phyloP scores from a whole-genome alignment of 345 rosid genomes.

The Clarkia xantiana region DNA sequence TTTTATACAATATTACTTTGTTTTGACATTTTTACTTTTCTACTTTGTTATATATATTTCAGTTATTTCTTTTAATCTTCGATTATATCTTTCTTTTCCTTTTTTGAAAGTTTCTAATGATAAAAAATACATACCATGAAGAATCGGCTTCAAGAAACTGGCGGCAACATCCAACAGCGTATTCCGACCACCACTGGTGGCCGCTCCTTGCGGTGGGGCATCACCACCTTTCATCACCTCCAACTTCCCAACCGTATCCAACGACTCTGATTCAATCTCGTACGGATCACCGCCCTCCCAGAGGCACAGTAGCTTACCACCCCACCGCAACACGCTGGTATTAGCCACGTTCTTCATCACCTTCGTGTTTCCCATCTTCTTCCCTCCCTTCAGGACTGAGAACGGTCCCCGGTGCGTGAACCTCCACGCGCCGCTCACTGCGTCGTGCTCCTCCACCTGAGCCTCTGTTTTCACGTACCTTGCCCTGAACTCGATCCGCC shows the following conservation, averaged over 20 bases:
- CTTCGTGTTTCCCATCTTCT: constrained; percentile 60
- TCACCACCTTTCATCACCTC: constrained; percentile 25
- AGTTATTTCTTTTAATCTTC: too few relatives aligned
- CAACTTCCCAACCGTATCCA: constrained; percentile 58
- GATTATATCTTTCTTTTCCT: too few relatives aligned
- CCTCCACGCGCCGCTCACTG: constrained; percentile 56
- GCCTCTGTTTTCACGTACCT: constrained; percentile 81
- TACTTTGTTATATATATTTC: too few relatives aligned
- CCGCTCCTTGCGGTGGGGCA: not conserved
- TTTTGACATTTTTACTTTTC: too few relatives aligned
- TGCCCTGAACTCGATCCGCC: constrained; percentile 51
- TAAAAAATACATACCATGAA: constrained; percentile 30
- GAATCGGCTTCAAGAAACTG: constrained; percentile 48
- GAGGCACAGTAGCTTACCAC: constrained; percentile 52
- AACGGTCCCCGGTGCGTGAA: constrained; percentile 80
- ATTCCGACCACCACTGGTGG: constrained; percentile 4
- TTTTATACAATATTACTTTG: too few relatives aligned
- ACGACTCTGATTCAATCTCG: constrained; percentile 50
- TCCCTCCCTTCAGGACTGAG: constrained; percentile 61
- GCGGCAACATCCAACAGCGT: constrained; percentile 44
- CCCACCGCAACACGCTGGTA: constrained; percentile 77
- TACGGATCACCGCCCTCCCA: constrained; percentile 97
- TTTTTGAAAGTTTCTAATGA: too few relatives aligned
- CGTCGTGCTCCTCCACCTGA: constrained; percentile 61
- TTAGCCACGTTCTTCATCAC: constrained; percentile 96